phyloP scores from a whole-genome alignment of 441 rosid genomes.

The Euphorbia celastroides region DNA sequence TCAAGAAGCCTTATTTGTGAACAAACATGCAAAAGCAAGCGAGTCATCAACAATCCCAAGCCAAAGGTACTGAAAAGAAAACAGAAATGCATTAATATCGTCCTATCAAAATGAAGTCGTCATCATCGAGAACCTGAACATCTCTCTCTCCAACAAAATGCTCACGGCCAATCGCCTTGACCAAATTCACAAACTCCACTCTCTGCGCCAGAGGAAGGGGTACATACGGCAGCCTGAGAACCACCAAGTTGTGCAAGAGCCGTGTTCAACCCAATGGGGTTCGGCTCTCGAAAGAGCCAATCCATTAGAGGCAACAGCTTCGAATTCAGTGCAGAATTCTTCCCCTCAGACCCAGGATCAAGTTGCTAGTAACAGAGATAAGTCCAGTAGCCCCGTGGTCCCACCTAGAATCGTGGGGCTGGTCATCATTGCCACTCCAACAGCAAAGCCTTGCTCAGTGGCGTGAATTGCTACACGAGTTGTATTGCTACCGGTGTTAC shows the following conservation, averaged over 20 bases:
- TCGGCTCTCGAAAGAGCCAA: conserved; percentile 78
- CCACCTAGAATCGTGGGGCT: conserved; percentile 81
- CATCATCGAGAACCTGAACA: conserved; percentile 69
- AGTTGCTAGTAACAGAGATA: conserved; percentile 74
- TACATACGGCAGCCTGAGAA: conserved; percentile 77
- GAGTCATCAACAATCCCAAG: neutral
- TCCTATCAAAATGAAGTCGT: conserved; percentile 61
- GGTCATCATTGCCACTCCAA: conserved; percentile 93
- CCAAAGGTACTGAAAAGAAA: neutral
- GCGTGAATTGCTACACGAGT: conserved; percentile 92
- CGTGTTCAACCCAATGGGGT: conserved; percentile 77
- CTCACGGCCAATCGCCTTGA: conserved; percentile 60
- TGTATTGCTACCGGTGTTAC: conserved; percentile 90
- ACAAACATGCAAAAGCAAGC: neutral
- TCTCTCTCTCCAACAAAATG: conserved; percentile 69
- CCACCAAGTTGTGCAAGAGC: conserved; percentile 89
- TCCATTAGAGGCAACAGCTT: conserved; percentile 68
- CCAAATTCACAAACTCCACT: conserved; percentile 64
- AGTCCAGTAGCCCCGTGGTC: conserved; percentile 69
- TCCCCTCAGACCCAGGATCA: conserved; percentile 68
- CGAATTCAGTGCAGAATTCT: conserved; percentile 43
- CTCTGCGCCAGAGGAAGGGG: conserved; percentile 66
- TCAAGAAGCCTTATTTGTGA: conserved; percentile 1
- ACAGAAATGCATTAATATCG: conserved; percentile 37
- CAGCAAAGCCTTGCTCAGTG: conserved; percentile 85